Conservation (phyloP, 371 early-diverging fungal genomes). For the Mucor irregularis region DNA sequence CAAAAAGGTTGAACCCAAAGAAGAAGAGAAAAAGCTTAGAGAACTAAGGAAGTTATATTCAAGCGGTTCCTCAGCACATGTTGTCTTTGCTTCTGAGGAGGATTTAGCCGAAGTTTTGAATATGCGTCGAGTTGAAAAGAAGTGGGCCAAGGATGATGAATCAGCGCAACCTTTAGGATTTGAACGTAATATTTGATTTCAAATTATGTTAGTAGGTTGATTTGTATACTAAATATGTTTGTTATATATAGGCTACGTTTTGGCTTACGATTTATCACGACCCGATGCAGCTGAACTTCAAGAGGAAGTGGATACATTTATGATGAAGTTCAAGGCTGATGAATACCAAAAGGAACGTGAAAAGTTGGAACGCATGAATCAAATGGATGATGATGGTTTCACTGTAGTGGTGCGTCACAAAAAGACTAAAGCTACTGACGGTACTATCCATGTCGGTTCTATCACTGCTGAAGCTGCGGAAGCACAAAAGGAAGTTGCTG, state of each 20-base stretch:
- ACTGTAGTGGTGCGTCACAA: constrained; percentile 77
- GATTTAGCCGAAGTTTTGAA: constrained; percentile 62
- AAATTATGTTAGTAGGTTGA: too few relatives aligned
- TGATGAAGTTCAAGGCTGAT: constrained; percentile 80
- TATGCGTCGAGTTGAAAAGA: constrained; percentile 61
- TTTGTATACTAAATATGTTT: too few relatives aligned
- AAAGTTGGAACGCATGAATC: constrained; percentile 62
- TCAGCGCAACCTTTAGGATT: constrained; percentile 55
- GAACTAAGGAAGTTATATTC: constrained; percentile 39
- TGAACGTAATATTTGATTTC: constrained; percentile 46
- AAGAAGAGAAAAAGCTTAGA: constrained; percentile 8
- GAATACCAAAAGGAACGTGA: constrained; percentile 73
- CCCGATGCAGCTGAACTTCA: constrained; percentile 62
- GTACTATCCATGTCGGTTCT: constrained; percentile 50
- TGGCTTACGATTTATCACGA: constrained; percentile 52
- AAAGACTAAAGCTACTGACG: constrained; percentile 59
- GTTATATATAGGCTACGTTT: constrained; percentile 30
- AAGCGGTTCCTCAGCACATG: constrained; percentile 72
- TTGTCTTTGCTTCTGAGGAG: constrained; percentile 71
- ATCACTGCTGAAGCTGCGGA: constrained; percentile 56
- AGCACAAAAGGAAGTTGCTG: constrained; percentile 4
- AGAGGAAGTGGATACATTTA: constrained; percentile 67
- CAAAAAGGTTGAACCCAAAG: constrained; percentile 11
- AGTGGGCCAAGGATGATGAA: constrained; percentile 60
- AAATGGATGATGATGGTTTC: constrained; percentile 96